Evolutionary conservation across 2,329 filamentous ascomycete genomes (phyloP), one percentile per base, ranked within the genome.

Genomic region (Tolypocladium capitatum): DNA sequence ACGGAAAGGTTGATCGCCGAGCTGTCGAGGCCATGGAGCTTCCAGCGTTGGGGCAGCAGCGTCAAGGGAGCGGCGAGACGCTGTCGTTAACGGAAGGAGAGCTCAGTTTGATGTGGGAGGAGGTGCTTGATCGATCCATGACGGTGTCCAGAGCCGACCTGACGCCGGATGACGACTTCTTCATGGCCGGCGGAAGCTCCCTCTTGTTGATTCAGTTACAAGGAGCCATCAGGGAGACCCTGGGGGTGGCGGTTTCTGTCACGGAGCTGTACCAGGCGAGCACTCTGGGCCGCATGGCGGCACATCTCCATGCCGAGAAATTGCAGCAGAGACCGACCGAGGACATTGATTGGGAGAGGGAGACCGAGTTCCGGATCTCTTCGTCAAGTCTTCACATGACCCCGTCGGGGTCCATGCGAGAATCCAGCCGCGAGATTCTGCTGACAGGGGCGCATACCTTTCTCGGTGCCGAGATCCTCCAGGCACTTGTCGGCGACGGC

Each of bases 171-270:
- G 57, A 65, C 5, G 64, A 70, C 54, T 72, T 74, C 54, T 73
- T 72, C 55, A 48, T 53, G 0, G 53, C 65, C 2, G 70, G 70
- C 9, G 70, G 69, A 4, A 71, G 61, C 47, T 73, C 69, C 0
- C 47, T 72, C 4, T 56, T 68, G 0, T 51, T 71, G 1, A 54
- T 72, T 11, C 51, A 58, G 4, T 62, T 77, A 0, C 49, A 50
- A 28, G 31, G 21, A 8, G 36, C 43, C 11, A 45, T 76, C 32
- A 51, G 53, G 4, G 48, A 61, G 3, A 46, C 36, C 0, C 67
- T 73, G 43, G 50, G 53, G 1, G 52, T 62, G 11, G 46, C 46
- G 1, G 18, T 71, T 4, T 53, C 56, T 0, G 54, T 75, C 1
- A 27, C 56, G 2, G 53, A 70, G 1, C 57, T 76, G 1, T 65